These are phyloP conservation scores for Rosellinia necatrix DNA, from an alignment of 2,329 filamentous ascomycete genomes.

Conservation along the genomic window DNA sequence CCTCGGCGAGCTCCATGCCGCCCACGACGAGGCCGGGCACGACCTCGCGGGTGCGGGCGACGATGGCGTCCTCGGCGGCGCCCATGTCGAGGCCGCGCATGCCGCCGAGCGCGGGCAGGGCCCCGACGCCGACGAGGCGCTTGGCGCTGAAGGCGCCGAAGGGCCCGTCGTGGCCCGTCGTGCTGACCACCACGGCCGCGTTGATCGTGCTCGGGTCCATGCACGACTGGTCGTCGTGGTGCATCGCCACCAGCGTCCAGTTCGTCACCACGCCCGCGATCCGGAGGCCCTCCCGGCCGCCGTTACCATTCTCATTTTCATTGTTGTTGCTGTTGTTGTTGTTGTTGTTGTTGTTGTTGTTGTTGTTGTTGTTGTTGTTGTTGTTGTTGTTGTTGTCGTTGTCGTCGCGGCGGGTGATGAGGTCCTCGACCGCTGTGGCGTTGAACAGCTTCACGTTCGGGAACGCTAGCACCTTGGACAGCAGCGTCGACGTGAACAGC, in stretches of 20 bases:
- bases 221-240: slow-evolving; percentile 88
- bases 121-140: slow-evolving; percentile 86
- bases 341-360: too few relatives aligned
- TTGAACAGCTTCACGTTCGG: slow-evolving; percentile 98
- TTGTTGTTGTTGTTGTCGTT: too few relatives aligned
- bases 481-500: slow-evolving; percentile 85
- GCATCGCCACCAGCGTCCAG: slow-evolving; percentile 89
- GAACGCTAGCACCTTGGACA: slow-evolving; percentile 81
- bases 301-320: too few relatives aligned
- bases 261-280: slow-evolving; percentile 93
- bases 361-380: too few relatives aligned
- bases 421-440: slow-evolving; percentile 87
- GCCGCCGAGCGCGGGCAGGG: slow-evolving; percentile 80
- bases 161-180: slow-evolving; percentile 87
- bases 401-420: slow-evolving; percentile 75
- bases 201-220: slow-evolving; percentile 99
- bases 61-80: slow-evolving; percentile 87
- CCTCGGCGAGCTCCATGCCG: slow-evolving; percentile 90
- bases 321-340: too few relatives aligned
- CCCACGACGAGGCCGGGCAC: slow-evolving; percentile 89
- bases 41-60: slow-evolving; percentile 88
- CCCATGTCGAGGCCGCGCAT: slow-evolving; percentile 97
- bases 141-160: slow-evolving; percentile 93
- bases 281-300: too few relatives aligned
- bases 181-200: slow-evolving; percentile 83